Percentiles rank a stretch among this genome's conserved stretches.
Conservation (phyloP, 345 rosid genomes). For the Salix caprea region DNA sequence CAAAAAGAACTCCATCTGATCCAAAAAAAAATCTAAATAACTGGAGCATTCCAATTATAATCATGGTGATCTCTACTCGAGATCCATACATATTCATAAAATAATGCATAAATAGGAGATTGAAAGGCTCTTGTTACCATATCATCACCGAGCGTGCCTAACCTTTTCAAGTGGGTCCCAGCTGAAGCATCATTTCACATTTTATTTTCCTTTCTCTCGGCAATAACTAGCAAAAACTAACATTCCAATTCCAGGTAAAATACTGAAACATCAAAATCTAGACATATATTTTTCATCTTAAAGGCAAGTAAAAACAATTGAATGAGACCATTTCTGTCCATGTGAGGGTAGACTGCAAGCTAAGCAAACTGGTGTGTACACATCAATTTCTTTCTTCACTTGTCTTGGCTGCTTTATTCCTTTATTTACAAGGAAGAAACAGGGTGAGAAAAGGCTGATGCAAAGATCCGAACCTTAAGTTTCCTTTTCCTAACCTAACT, state of each 20-base stretch:
- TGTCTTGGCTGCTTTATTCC: slow-evolving; percentile 35
- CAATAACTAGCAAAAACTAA: slow-evolving; percentile 10
- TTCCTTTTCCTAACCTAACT: slow-evolving; percentile 49
- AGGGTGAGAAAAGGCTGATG: slow-evolving; percentile 15
- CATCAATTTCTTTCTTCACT: slow-evolving; percentile 20
- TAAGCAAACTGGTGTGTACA: slow-evolving; percentile 36
- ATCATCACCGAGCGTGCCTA: slow-evolving; percentile 9
- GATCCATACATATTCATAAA: slow-evolving; percentile 1
- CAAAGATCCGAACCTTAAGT: slow-evolving; percentile 31
- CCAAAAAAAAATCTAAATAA: background rate
- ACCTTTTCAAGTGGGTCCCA: slow-evolving; percentile 24
- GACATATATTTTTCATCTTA: slow-evolving; percentile 10
- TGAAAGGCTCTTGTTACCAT: slow-evolving; percentile 36
- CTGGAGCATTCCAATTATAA: background rate
- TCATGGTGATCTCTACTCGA: slow-evolving; percentile 1
- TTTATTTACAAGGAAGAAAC: slow-evolving; percentile 41
- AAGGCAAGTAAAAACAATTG: background rate
- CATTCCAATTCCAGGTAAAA: background rate
- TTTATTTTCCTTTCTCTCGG: slow-evolving; percentile 3
- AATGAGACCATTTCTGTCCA: background rate
- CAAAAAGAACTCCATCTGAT: too few relatives aligned
- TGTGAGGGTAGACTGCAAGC: slow-evolving; percentile 48
- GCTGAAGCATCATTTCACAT: slow-evolving; percentile 21
- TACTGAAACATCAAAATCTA: background rate
- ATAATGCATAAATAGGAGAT: slow-evolving; percentile 2